These are phyloP conservation scores for Phytophthora citrophthora DNA, from an alignment of 352 stramenopile species.

Conservation along the genomic window DNA sequence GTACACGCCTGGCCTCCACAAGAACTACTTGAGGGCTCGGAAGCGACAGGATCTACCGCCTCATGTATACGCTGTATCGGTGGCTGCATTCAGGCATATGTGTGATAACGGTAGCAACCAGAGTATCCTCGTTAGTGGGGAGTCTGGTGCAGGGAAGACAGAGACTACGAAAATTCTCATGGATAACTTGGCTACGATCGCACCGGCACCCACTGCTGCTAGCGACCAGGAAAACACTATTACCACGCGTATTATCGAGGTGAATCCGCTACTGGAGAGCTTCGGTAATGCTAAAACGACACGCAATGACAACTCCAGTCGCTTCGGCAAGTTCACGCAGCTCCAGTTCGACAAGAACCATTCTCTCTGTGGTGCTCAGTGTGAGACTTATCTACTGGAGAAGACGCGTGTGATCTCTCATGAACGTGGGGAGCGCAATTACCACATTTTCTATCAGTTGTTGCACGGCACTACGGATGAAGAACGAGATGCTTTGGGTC, in stretches of 20 bases:
- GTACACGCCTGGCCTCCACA: conserved; percentile 71
- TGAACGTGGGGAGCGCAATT: conserved; percentile 92
- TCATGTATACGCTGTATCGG: conserved; percentile 77
- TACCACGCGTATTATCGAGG: conserved; percentile 93
- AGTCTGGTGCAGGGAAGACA: conserved; percentile 93
- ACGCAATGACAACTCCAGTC: conserved; percentile 96
- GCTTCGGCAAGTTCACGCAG: conserved; percentile 98
- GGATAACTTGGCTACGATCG: conserved; percentile 85
- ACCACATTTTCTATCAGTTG: conserved; percentile 97
- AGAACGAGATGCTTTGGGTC: conserved; percentile 49
- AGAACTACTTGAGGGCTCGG: conserved; percentile 62
- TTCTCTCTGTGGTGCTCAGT: conserved; percentile 88
- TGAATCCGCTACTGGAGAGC: conserved; percentile 97
- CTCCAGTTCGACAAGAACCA: conserved; percentile 90
- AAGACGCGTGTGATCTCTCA: conserved; percentile 95
- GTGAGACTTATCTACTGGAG: conserved; percentile 96
- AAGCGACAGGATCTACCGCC: conserved; percentile 61
- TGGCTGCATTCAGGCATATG: conserved; percentile 77
- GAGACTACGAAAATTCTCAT: conserved; percentile 94
- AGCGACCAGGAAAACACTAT: conserved; percentile 47
- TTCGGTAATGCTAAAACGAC: conserved; percentile 99
- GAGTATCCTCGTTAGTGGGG: conserved; percentile 87
- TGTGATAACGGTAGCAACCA: conserved; percentile 64
- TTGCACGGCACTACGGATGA: conserved; percentile 49
- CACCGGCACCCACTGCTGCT: conserved; percentile 18